A percentile compares a stretch with the other conserved stretches of the same genome.
phyloP scores from a whole-genome alignment of 768 basidiomycete genomes.

The Calocybe gangraenosa region DNA sequence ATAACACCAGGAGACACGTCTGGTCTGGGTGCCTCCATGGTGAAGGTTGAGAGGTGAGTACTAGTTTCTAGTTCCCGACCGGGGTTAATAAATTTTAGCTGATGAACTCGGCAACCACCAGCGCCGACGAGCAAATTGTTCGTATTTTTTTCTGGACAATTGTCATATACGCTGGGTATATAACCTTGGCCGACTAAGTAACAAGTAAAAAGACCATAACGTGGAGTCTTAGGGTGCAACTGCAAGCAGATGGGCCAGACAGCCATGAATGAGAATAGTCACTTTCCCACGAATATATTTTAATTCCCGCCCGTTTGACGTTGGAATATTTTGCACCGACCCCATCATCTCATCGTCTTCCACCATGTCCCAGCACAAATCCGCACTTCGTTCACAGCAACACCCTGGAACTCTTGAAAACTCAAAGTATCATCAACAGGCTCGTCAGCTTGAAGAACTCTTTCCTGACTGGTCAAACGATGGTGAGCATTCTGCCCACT shows the following conservation, averaged over 20 bases:
- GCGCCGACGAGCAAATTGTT: too few species aligned
- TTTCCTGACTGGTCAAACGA: slow-evolving; percentile 71
- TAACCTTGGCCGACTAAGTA: too few species aligned
- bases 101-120: too few species aligned
- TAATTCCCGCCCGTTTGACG: slow-evolving; percentile 7
- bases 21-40: slow-evolving; percentile 5
- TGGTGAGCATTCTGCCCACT: slow-evolving; percentile 36
- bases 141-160: too few species aligned
- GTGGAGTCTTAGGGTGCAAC: too few species aligned
- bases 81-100: slow-evolving; percentile 2
- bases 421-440: slow-evolving; percentile 49
- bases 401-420: slow-evolving; percentile 29
- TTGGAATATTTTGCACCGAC: slow-evolving; percentile 8
- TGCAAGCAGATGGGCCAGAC: too few species aligned
- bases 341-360: slow-evolving; percentile 19
- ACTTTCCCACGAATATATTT: slow-evolving; percentile 19
- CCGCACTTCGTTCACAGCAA: slow-evolving; percentile 34
- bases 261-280: too few species aligned
- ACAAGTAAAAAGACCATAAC: too few species aligned
- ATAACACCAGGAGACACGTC: too few species aligned
- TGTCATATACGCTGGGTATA: too few species aligned
- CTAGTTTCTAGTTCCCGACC: background rate
- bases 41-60: background rate
- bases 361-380: slow-evolving; percentile 54
- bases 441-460: slow-evolving; percentile 62